phyloP scores from a whole-genome alignment of 345 rosid species.

The Euphorbia lathyris region DNA sequence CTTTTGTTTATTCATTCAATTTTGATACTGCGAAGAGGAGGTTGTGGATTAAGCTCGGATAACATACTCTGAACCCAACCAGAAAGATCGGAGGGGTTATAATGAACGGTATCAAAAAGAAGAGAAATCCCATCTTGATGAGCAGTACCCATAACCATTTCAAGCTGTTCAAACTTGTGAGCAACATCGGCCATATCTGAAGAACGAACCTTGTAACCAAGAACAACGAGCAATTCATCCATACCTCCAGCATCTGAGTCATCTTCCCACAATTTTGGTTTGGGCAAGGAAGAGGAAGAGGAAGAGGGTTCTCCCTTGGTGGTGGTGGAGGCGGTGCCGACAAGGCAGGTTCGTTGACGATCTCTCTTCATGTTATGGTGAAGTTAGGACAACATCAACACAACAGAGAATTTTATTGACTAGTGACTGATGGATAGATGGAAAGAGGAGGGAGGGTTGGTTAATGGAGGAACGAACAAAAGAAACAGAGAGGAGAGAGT shows the following conservation, averaged over 20 bases:
- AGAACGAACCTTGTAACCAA: no score
- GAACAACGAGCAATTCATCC: conserved; percentile 33
- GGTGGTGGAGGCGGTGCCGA: conserved; percentile 13
- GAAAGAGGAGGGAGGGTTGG: no score
- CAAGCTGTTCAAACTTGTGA: no score
- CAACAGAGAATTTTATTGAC: neutral
- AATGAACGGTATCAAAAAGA: no score
- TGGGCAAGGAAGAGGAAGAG: conserved; percentile 31
- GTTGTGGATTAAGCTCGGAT: conserved; percentile 21
- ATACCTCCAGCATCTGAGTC: conserved; percentile 28
- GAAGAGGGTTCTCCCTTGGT: neutral
- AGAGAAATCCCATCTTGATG: no score
- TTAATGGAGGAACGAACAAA: conserved; percentile 35
- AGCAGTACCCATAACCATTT: no score
- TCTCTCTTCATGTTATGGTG: conserved; percentile 64
- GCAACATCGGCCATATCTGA: no score
- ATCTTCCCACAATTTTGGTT: conserved; percentile 41
- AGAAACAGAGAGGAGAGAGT: conserved; percentile 9
- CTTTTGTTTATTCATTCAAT: no score
- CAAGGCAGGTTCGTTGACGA: conserved; percentile 30
- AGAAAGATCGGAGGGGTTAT: no score
- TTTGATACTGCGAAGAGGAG: no score
- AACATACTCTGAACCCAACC: conserved; percentile 35
- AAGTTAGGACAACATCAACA: no score
- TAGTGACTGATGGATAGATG: neutral